Evolutionary conservation across 345 rosid genomes (phyloP), one percentile per base, ranked within the genome.

Genomic region (Eutrema heterophyllum): DNA sequence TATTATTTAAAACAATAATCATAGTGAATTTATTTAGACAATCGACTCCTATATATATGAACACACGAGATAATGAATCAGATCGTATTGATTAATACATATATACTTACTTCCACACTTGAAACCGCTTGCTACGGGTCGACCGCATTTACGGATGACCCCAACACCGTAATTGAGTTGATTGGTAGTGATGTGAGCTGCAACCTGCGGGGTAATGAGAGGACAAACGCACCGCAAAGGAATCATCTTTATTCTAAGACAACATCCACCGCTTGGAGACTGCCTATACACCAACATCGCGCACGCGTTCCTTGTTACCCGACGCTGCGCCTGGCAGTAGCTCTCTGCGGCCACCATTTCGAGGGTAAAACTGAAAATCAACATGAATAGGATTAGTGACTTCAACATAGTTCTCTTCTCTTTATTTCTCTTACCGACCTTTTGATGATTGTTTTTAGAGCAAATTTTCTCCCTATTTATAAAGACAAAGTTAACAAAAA

Each of bases 41-140:
- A 9, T 32, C 6, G 5, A 36, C 40, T 5, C 38, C 8, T 7
- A 1, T 33, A 33, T 6, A 33, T 2, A 6, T 2, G 9, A 2
- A 39, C 4, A 29, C 30, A 29, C 30, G 30, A 38, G 12, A 38
- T 38, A 38, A 38, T 8, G 9, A 38, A 38, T 9, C 11, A 38
- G 11, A 38, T 39, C 4, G 9, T 9, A 11, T 18, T 38, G 15
- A 16, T 9, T 21, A 2, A 38, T 59, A 63, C 5, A 48, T 44
- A n/a, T 40, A 12, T 4, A 65, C 70, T 65, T 65, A 65, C 70
- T 65, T 48, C 70, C 70, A 49, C 70, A 65, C 21, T 65, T 65
- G 12, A 40, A 30, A 12, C 70, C 70, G 8, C 45, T 55, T 12
- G 58, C 44, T 5, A 65, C 5, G 11, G 57, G 30, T 33, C 70